phyloP scores from a whole-genome alignment of 2,329 filamentous ascomycete species.

The Pseudodiploospora longispora region DNA sequence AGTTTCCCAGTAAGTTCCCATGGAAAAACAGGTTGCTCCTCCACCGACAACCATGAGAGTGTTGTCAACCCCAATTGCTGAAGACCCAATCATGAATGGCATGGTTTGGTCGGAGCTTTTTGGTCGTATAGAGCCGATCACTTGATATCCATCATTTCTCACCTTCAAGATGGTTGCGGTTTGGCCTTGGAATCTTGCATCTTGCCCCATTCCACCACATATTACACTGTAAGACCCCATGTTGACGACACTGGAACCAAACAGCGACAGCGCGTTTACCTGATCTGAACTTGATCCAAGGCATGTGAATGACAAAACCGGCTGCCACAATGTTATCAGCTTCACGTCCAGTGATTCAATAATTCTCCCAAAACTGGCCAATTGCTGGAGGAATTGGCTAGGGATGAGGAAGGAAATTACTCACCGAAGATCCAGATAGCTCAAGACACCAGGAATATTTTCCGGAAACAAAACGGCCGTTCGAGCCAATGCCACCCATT shows the following conservation, averaged over 20 bases:
- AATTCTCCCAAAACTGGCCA: too few species aligned
- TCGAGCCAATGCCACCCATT: slow-evolving; percentile 60
- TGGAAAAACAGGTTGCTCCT: slow-evolving; percentile 83
- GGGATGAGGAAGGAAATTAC: slow-evolving; percentile 8
- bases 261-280: slow-evolving; percentile 17
- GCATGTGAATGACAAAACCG: slow-evolving; percentile 17
- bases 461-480: slow-evolving; percentile 55
- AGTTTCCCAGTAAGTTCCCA: slow-evolving; percentile 77
- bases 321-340: slow-evolving; percentile 10
- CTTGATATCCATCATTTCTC: background rate
- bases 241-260: slow-evolving; percentile 22
- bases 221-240: slow-evolving; percentile 15
- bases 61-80: slow-evolving; percentile 39
- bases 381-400: too few species aligned
- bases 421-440: slow-evolving; percentile 28
- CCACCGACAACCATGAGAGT: slow-evolving; percentile 63
- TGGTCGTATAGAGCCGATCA: background rate
- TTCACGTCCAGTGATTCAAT: too few species aligned
- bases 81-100: slow-evolving; percentile 66
- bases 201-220: slow-evolving; percentile 26
- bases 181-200: slow-evolving; percentile 20
- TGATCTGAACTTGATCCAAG: background rate
- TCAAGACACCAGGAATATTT: slow-evolving; percentile 57
- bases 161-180: slow-evolving; percentile 10
- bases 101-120: slow-evolving; percentile 1